Evolutionary conservation across 2,329 filamentous ascomycete species (phyloP), one percentile per base, ranked within the genome.

Genomic region (Alternaria gansuensis): DNA sequence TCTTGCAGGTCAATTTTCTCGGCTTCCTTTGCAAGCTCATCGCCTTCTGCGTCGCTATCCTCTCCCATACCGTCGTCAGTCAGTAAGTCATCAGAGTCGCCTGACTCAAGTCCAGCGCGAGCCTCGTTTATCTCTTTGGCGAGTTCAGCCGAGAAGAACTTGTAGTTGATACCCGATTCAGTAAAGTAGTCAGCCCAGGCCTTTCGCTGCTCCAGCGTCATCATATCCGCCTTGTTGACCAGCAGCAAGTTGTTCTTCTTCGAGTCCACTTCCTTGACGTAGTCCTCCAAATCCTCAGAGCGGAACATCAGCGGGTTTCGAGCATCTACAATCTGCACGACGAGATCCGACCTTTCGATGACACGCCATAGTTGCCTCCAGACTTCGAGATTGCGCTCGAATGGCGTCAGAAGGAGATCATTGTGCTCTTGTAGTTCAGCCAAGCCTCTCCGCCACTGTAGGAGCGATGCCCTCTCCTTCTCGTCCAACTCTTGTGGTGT

Each of bases 141-240:
- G 59, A 99, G 78, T 60, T 91, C 88, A 1, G 95, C 95, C 1
- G 96, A 99, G 82, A 99, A 99, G 82, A 98, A 99, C 70, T 90
- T 91, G 83, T 95, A 99, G 53, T 91, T 87, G 73, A 99, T 96
- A 28, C 88, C 87, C 26, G 90, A 87, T 67, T 88, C 82, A 67
- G 89, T 89, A 68, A 99, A 92, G 74, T 97, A 92, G 67, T 90
- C 86, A 3, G 93, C 93, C 95, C 95, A 99, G 0, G 84, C 83
- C 65, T 85, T 85, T 65, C 95, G 84, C 80, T 99, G 96, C 70
- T 87, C 87, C 46, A 88, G 78, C 1, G 93, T 96, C 91, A 99
- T 93, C 95, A 99, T 97, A 80, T 99, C 95, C 44, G 95, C 93
- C 83, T 99, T 99, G 84, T 99, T 99, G 74, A 99, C 94, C 54